A percentile compares a stretch with the other conserved stretches of the same genome.
These are phyloP conservation scores for Sonneratia caseolaris DNA, from an alignment of 345 rosid species.

Conservation along the genomic window DNA sequence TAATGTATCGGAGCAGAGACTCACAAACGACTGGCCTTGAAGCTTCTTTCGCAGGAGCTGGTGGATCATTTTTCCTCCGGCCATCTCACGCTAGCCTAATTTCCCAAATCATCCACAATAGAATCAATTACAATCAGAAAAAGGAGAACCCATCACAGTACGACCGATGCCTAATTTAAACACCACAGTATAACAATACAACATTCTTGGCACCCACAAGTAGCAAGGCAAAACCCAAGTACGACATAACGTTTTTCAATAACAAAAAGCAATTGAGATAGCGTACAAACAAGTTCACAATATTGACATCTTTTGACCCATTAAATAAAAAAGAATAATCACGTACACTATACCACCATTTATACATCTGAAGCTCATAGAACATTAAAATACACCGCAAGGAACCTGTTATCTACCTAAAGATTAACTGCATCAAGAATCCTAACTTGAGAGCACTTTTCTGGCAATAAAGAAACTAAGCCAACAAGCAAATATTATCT, in stretches of 20 bases:
- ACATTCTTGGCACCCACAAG: not conserved
- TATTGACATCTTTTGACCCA: not conserved
- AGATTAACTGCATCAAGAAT: not conserved
- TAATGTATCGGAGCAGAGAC: conserved; percentile 2
- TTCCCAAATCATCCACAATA: conserved; percentile 8
- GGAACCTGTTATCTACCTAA: not conserved
- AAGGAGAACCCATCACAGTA: not conserved
- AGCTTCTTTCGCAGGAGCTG: conserved; percentile 82
- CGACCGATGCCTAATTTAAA: not conserved
- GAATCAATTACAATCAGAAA: not conserved
- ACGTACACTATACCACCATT: not conserved
- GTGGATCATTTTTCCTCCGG: conserved; percentile 87
- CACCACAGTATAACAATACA: not conserved
- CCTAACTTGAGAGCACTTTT: not conserved
- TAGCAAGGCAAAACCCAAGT: not conserved
- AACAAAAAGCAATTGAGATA: not conserved
- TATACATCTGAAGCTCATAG: not conserved
- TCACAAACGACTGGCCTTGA: conserved; percentile 58
- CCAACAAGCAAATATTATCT: not conserved
- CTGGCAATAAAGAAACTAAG: not conserved
- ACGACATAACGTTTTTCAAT: not conserved
- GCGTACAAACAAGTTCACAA: not conserved
- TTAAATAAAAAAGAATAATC: not conserved
- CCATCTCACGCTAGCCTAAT: conserved; percentile 40
- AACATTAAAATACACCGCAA: not conserved